Percentiles rank a stretch among this genome's conserved stretches.
These are phyloP conservation scores for Metarhizium humberi DNA, from an alignment of 2,329 filamentous ascomycete genomes.

Conservation along the genomic window DNA sequence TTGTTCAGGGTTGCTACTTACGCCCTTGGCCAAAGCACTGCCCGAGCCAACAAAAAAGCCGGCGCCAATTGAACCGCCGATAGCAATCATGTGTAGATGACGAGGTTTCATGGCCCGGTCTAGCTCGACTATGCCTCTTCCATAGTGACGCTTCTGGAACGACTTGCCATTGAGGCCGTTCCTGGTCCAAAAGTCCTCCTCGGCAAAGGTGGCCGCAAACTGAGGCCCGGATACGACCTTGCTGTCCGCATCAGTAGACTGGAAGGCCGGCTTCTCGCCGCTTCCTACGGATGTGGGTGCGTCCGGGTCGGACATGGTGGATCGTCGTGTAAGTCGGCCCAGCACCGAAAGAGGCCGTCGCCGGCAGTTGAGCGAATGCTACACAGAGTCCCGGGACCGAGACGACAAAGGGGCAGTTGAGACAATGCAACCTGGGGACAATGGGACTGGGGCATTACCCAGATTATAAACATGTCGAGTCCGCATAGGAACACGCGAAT, in stretches of 20 bases:
- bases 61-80: slow-evolving; percentile 52
- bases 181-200: slow-evolving; percentile 24
- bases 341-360: not conserved
- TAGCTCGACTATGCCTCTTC: slow-evolving; percentile 23
- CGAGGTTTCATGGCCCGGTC: slow-evolving; percentile 43
- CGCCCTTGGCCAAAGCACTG: slow-evolving; percentile 39
- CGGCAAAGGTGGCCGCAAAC: slow-evolving; percentile 11
- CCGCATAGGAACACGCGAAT: not conserved
- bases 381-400: not conserved
- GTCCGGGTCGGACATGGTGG: slow-evolving; percentile 2
- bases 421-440: not conserved
- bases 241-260: slow-evolving; percentile 1
- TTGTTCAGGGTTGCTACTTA: slow-evolving; percentile 16
- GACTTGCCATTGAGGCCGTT: slow-evolving; percentile 25
- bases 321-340: not conserved
- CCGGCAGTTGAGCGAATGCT: not conserved
- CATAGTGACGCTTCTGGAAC: slow-evolving; percentile 24
- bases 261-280: slow-evolving; percentile 6
- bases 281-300: not conserved
- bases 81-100: slow-evolving; percentile 54
- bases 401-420: not conserved
- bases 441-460: not conserved
- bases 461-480: not conserved
- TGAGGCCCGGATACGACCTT: slow-evolving; percentile 4
- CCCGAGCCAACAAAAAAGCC: slow-evolving; percentile 55